Conservation (phyloP, 1,284 basidiomycete genomes). For the Cerioporus squamosus region DNA sequence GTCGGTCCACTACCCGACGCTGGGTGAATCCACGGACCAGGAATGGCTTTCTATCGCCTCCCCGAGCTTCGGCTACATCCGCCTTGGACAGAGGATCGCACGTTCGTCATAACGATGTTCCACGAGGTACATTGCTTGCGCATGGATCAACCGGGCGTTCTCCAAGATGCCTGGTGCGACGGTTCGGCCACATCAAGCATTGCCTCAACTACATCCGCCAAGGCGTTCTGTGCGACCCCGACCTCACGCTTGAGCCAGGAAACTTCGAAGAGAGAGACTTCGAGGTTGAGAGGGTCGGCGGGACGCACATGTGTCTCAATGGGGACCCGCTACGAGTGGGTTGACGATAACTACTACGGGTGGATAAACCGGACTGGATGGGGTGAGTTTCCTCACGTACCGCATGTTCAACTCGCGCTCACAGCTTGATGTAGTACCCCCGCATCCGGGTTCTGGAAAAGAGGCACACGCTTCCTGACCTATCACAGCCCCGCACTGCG, state of each 20-base stretch:
- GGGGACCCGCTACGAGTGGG: constrained; percentile 43
- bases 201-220: constrained; percentile 51
- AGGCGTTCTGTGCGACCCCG: constrained; percentile 44
- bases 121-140: constrained; percentile 40
- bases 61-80: constrained; percentile 14
- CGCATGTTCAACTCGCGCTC: too few species aligned
- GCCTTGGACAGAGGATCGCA: constrained; percentile 29
- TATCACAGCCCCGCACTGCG: background rate
- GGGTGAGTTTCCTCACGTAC: background rate
- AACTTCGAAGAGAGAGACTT: constrained; percentile 46
- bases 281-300: constrained; percentile 39
- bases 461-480: background rate
- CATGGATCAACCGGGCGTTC: constrained; percentile 30
- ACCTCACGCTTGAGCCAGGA: constrained; percentile 48
- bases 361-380: background rate
- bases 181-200: constrained; percentile 42
- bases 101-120: constrained; percentile 36
- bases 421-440: background rate
- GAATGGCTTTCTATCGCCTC: background rate
- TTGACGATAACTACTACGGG: constrained; percentile 6
- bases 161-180: constrained; percentile 13
- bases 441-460: background rate
- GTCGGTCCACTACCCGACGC: constrained; percentile 6
- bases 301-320: constrained; percentile 51
- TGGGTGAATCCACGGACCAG: background rate